phyloP scores from a whole-genome alignment of 495 filamentous ascomycete species.

The Neurospora sp. region DNA sequence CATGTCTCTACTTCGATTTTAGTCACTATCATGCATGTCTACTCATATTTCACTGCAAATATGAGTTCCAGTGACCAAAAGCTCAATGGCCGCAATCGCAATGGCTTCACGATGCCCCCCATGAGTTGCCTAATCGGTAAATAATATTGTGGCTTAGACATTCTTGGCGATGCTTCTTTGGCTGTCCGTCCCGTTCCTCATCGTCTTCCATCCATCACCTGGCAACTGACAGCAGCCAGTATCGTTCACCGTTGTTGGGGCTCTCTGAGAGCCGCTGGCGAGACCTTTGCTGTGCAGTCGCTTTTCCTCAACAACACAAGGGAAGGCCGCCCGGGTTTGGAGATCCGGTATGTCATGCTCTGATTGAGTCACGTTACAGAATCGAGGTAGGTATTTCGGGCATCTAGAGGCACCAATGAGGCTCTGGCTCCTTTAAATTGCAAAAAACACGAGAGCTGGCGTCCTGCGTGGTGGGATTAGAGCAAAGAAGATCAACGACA shows the following conservation, averaged over 20 bases:
- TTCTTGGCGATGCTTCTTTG: background rate
- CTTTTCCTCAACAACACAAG: background rate
- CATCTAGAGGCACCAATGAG: background rate
- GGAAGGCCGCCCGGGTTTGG: background rate
- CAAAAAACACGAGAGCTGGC: background rate
- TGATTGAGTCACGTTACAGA: background rate
- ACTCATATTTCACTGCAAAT: background rate
- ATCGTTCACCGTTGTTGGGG: background rate
- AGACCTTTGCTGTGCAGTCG: background rate
- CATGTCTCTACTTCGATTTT: background rate
- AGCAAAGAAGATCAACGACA: background rate
- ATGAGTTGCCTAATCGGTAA: background rate
- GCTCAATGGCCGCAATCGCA: background rate
- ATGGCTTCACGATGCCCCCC: background rate
- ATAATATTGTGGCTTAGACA: background rate
- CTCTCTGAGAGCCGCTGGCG: background rate
- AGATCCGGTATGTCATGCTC: background rate
- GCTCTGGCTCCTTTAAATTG: background rate
- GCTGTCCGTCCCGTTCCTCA: background rate
- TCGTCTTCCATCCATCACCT: background rate
- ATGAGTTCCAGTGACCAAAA: background rate
- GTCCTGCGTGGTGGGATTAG: background rate
- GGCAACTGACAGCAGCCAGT: background rate
- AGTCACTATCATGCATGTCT: background rate
- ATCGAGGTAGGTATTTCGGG: background rate